A percentile compares a stretch with the other conserved stretches of the same genome.
Conservation (phyloP, 768 basidiomycete genomes). For the Coprinopsis sp. region DNA sequence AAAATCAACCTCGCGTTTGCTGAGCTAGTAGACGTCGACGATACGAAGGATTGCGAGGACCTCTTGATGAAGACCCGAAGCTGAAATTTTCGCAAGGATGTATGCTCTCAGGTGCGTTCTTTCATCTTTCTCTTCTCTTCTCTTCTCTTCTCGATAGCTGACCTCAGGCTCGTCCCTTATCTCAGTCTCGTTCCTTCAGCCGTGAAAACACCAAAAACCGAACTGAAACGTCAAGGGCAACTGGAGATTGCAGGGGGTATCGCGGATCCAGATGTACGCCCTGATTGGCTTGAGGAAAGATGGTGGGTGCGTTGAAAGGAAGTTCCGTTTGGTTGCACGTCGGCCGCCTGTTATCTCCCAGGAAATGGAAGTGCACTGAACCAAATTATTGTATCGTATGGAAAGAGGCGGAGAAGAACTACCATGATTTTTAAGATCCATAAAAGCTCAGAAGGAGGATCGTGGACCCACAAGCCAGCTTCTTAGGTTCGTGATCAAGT, state of each 20-base stretch:
- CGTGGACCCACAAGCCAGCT: too few species aligned
- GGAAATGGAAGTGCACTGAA: too few species aligned
- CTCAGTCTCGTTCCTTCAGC: conserved; percentile 56
- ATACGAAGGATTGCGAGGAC: conserved; percentile 74
- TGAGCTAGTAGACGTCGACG: conserved; percentile 76
- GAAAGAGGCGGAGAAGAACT: too few species aligned
- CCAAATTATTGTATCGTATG: too few species aligned
- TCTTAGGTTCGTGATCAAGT: too few species aligned
- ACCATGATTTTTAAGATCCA: too few species aligned
- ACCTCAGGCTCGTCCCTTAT: too few species aligned
- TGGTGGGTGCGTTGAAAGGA: conserved; percentile 40
- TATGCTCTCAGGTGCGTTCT: conserved; percentile 73
- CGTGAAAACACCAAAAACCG: conserved; percentile 73
- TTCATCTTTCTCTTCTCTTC: conserved; percentile 3
- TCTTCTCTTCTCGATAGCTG: too few species aligned
- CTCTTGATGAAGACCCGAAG: conserved; percentile 87
- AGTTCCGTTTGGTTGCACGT: too few species aligned
- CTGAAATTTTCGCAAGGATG: conserved; percentile 89
- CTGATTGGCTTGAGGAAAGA: conserved; percentile 74
- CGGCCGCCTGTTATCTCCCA: too few species aligned
- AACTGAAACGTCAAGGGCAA: conserved; percentile 63
- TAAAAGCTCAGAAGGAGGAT: too few species aligned
- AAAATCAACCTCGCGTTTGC: conserved; percentile 97
- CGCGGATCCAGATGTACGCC: conserved; percentile 65
- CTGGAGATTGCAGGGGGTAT: conserved; percentile 75